These are phyloP conservation scores for Leishmania arabica DNA, from an alignment of 208 protist genomes.

Conservation along the genomic window DNA sequence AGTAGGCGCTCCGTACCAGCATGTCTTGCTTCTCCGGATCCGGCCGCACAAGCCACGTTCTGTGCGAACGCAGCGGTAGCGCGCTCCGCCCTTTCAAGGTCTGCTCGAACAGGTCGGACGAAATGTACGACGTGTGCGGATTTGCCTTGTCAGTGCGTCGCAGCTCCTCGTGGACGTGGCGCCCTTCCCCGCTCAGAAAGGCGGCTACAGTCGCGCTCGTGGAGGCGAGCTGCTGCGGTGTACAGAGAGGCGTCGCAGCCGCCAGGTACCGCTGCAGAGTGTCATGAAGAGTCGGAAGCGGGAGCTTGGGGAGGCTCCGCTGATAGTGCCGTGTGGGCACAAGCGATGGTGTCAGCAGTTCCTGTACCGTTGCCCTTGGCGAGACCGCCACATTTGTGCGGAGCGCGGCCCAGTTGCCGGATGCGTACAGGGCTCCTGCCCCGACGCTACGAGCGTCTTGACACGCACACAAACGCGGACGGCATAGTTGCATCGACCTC, in stretches of 20 bases:
- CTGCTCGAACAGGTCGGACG: conserved; percentile 75
- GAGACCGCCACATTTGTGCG: conserved; percentile 13
- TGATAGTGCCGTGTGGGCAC: conserved; percentile 85
- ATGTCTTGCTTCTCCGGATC: conserved; percentile 66
- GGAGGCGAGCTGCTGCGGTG: conserved; percentile 42
- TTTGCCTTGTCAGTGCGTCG: conserved; percentile 78
- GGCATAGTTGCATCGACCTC: conserved; percentile 7
- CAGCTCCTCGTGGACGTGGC: conserved; percentile 67
- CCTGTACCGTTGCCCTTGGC: conserved; percentile 17
- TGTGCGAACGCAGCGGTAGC: conserved; percentile 70
- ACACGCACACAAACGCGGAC: conserved; percentile 13
- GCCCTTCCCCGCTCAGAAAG: conserved; percentile 64
- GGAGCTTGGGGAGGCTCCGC: conserved; percentile 75
- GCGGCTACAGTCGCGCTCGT: conserved; percentile 41
- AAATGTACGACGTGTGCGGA: conserved; percentile 87
- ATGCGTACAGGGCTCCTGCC: not conserved
- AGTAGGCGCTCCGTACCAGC: conserved; percentile 73
- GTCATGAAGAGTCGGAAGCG: conserved; percentile 59
- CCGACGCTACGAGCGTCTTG: not conserved
- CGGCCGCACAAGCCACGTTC: conserved; percentile 49
- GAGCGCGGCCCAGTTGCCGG: conserved; percentile 42
- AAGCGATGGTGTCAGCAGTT: conserved; percentile 24
- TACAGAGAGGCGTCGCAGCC: conserved; percentile 53
- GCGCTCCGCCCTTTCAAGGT: conserved; percentile 56
- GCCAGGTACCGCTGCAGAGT: conserved; percentile 61